Evolutionary conservation across 2,329 filamentous ascomycete species (phyloP).

Genomic region (Phialophora macrospora): DNA sequence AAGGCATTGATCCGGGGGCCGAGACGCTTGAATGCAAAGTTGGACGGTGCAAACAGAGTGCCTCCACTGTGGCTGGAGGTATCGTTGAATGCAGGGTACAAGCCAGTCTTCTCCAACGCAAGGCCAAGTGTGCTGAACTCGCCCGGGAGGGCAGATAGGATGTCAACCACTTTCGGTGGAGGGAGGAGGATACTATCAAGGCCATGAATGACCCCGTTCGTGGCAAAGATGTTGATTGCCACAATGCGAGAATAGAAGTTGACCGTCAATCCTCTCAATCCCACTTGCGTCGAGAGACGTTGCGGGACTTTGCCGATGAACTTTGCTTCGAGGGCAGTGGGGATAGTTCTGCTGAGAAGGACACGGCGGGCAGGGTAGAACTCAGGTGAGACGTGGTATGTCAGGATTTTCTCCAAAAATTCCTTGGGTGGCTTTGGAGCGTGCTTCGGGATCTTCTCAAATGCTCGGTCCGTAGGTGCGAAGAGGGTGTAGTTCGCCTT

Average conservation of each 20-base stretch:
- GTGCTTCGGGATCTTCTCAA: conserved; percentile 66
- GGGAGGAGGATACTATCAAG: conserved; percentile 77
- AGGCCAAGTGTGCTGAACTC: conserved; percentile 80
- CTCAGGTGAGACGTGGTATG: conserved; percentile 75
- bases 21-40: conserved; percentile 77
- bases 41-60: conserved; percentile 81
- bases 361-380: conserved; percentile 69
- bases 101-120: conserved; percentile 73
- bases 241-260: conserved; percentile 79
- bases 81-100: conserved; percentile 65
- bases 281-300: conserved; percentile 71
- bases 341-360: conserved; percentile 73
- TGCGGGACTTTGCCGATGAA: conserved; percentile 70
- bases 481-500: conserved; percentile 78
- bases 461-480: conserved; percentile 76
- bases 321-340: conserved; percentile 66
- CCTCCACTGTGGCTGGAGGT: conserved; percentile 64
- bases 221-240: conserved; percentile 69
- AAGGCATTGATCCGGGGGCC: conserved; percentile 77
- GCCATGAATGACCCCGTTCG: conserved; percentile 70
- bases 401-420: conserved; percentile 68
- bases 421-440: conserved; percentile 70
- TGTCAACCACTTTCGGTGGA: conserved; percentile 67
- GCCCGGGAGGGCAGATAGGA: conserved; percentile 68
- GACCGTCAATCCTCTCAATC: conserved; percentile 67